A percentile compares a stretch with the other conserved stretches of the same genome.
phyloP scores from a whole-genome alignment of 495 filamentous ascomycete genomes.

The Tuber indicum region DNA sequence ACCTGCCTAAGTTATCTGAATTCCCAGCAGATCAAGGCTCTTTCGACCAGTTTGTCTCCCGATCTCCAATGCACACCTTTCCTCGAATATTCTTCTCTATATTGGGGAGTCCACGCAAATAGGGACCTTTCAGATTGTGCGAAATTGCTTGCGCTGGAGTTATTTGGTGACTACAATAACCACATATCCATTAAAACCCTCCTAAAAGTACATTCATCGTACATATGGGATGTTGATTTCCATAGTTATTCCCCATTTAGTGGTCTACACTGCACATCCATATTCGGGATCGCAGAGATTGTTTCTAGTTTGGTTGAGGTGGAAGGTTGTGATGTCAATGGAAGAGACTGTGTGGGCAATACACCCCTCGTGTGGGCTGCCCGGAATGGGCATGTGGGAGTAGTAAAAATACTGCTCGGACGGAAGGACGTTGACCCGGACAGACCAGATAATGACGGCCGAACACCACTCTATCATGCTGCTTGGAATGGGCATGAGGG shows the following conservation, averaged over 20 bases:
- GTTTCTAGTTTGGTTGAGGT: neutral
- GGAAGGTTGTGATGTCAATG: neutral
- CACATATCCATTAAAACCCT: neutral
- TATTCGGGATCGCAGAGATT: neutral
- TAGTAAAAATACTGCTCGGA: neutral
- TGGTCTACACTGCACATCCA: neutral
- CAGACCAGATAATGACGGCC: neutral
- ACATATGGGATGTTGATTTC: neutral
- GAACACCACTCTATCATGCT: neutral
- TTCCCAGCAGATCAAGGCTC: neutral
- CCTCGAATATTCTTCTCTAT: neutral
- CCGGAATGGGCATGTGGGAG: neutral
- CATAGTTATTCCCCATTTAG: neutral
- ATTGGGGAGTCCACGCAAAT: neutral
- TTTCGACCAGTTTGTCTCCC: no score
- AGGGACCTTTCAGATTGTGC: neutral
- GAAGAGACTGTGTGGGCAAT: neutral
- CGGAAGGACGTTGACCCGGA: neutral
- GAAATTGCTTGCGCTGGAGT: neutral
- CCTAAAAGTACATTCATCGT: neutral
- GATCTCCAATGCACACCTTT: neutral
- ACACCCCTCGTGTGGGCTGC: neutral
- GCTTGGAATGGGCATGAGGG: neutral
- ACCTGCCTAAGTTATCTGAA: neutral
- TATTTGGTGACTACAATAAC: neutral